These are phyloP conservation scores for Kodamaea plutei DNA, from an alignment of 1,139 yeast species.

Conservation along the genomic window DNA sequence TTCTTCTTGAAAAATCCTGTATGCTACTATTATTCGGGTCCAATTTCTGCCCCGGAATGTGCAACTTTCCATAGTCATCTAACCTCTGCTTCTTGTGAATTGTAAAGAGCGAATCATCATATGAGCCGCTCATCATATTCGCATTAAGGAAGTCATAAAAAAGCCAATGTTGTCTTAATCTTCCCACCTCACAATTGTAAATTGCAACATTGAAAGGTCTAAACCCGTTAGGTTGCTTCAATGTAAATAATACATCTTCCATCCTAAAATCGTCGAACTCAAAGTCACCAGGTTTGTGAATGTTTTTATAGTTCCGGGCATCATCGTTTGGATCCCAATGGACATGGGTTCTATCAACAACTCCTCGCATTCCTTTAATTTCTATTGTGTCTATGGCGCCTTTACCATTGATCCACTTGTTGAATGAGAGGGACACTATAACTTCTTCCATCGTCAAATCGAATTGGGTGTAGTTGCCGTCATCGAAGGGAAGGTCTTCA, in stretches of 20 bases:
- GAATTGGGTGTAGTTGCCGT: constrained; percentile 93
- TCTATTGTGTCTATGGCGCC: constrained; percentile 84
- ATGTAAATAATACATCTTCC: constrained; percentile 79
- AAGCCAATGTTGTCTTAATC: constrained; percentile 86
- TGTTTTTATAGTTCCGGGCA: constrained; percentile 73
- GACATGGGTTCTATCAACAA: constrained; percentile 86
- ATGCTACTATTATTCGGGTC: constrained; percentile 29
- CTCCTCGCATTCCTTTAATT: constrained; percentile 82
- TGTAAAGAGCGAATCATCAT: constrained; percentile 89
- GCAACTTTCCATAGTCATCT: constrained; percentile 38
- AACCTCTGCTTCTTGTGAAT: constrained; percentile 71
- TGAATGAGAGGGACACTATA: constrained; percentile 71
- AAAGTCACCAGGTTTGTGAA: constrained; percentile 83
- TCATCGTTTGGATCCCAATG: constrained; percentile 79
- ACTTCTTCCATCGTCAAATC: constrained; percentile 87
- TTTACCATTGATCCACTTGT: constrained; percentile 84
- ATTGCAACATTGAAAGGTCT: constrained; percentile 84
- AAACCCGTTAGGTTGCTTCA: constrained; percentile 76
- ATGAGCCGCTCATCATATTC: constrained; percentile 81
- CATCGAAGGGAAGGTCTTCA: constrained; percentile 42
- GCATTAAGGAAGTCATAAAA: constrained; percentile 85
- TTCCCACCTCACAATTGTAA: constrained; percentile 76
- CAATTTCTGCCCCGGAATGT: constrained; percentile 4
- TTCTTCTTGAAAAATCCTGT: constrained; percentile 33
- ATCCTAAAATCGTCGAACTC: constrained; percentile 78